These are phyloP conservation scores for Globisporangium barbulae DNA, from an alignment of 352 stramenopile species.

Conservation along the genomic window DNA sequence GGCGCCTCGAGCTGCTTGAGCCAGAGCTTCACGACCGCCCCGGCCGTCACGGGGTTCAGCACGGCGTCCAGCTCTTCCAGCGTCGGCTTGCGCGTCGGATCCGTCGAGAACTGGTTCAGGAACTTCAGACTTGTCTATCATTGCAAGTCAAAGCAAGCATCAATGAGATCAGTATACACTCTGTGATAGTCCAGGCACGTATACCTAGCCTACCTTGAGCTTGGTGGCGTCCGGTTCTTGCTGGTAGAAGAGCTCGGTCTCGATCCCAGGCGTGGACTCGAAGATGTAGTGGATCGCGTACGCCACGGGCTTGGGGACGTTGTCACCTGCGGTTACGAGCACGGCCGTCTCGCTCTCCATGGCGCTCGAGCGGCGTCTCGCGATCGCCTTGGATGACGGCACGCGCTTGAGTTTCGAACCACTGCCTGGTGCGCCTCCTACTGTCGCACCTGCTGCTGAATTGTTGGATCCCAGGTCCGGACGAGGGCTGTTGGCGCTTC, in stretches of 20 bases:
- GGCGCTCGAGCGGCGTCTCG: conserved; percentile 36
- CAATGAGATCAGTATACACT: conserved; percentile 6
- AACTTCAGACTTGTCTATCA: conserved; percentile 44
- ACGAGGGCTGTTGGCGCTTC: conserved; percentile 75
- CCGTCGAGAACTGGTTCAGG: conserved; percentile 55
- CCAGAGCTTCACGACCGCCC: conserved; percentile 61
- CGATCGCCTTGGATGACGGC: conserved; percentile 21
- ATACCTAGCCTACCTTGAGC: conserved; percentile 38
- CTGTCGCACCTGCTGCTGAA: conserved; percentile 3
- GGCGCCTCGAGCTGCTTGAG: conserved; percentile 64
- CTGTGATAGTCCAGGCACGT: background rate
- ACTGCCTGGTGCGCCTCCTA: conserved; percentile 8
- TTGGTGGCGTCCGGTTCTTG: conserved; percentile 37
- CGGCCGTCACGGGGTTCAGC: conserved; percentile 56
- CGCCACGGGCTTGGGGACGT: conserved; percentile 51
- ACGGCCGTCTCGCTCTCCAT: conserved; percentile 50
- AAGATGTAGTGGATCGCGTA: conserved; percentile 83
- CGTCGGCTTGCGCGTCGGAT: conserved; percentile 37
- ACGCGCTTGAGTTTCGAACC: conserved; percentile 23
- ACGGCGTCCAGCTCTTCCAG: conserved; percentile 59
- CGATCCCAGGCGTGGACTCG: conserved; percentile 72
- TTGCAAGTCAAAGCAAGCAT: background rate
- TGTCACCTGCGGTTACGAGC: conserved; percentile 34
- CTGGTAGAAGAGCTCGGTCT: conserved; percentile 75
- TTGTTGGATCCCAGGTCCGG: conserved; percentile 31